Base-by-base conservation (phyloP, 192 early-diverging fungal genomes). In the Entomortierella chlamydospora region DNA sequence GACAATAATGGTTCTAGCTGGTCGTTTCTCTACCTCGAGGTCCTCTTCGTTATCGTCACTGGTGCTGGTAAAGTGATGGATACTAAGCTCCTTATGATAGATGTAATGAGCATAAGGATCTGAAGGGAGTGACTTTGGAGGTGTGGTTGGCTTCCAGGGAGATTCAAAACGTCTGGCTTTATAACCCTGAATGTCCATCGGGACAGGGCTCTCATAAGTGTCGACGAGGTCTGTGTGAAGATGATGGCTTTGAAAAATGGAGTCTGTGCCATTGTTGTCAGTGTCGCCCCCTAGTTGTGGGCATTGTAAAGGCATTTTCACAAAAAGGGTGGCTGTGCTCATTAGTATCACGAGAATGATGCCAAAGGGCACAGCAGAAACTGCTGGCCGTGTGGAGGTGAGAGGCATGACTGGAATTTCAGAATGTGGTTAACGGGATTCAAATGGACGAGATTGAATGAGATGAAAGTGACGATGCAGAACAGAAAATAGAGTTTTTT, bases 1-100 rank as follows among this genome's bases (percentile, higher is more conserved):
- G 18, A 94, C 85, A 17, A 94, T 86, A 30, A 92, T 83, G 49
- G 91, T 77, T 7, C 91, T 79, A 20, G 20, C 45, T 1, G 53
- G 3, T 0, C 20, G 53, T 15, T 47, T 45, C 4, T 3, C 59
- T 9, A 22, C 12, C 1, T 61, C 12, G 8, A 18, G 11, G 1
- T 37, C n/a, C 2, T 50, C 15, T 22, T 8, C 55, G 37, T 62
- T 39, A 17, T 47, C 20, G 42, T 59, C 28, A 26, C 25, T 42
- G 37, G 23, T 29, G 31, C 17, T 17, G 17, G 15, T 9, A 17
- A 10, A 26, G 30, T 45, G 45, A 25, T 49, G 30, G 13, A 69
- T 43, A 2, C 39, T 39, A 11, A 78, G 54, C 4, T 64, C 60
- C 30, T 78, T n/a, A 7, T 70, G 76, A 57, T 79, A 79, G 33